Evolutionary conservation across 1,284 basidiomycete genomes (phyloP), one percentile per base, ranked within the genome.

Genomic region (Microbotryum lychnidis-dioicae): DNA sequence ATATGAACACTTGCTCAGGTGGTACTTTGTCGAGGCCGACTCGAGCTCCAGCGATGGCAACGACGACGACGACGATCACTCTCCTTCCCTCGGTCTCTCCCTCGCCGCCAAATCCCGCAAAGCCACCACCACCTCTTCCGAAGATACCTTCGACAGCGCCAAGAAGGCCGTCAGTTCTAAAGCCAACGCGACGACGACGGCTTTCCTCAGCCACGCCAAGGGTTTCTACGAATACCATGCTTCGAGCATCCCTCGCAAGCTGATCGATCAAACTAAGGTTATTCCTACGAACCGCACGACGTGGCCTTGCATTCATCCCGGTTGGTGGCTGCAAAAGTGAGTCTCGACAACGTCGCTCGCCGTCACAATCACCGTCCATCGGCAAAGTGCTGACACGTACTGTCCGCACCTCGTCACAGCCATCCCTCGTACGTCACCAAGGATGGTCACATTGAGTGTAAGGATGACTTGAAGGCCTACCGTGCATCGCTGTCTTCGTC

Each of bases 21-120:
- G 65, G 65, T 65, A 65, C 58, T 45, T 67, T 37, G 56, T 65
- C 23, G 20, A 63, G 53, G 29, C 31, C 50, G 37, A 10, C 16
- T 51, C 48, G 3, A 20, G 56, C 12, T 45, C 25, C 20, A 49
- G 45, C 31, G n/a, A 29, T 25, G 50, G 53, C 33, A 29, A 49
- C 44, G 31, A 48, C 45, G 31, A 37, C n/a, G 54, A 50, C 49
- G 12, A 29, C 33, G 6, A 56, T 27, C 51, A 50, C 52, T 33
- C 47, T 25, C 23, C 25, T 23, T 51, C 48, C 27, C 18, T 46
- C 50, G 50, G 54, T 21, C 27, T 56, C 54, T 20, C 16, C 12
- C 23, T 56, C 54, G 46, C 27, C 12, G 42, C 49, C 21, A 53
- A 58, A 33, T 29, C 51, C 21, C 29, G 21, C 48, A 31, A 25